These are phyloP conservation scores for Tubosaeta sp. DNA, from an alignment of 768 basidiomycete genomes.

Conservation along the genomic window DNA sequence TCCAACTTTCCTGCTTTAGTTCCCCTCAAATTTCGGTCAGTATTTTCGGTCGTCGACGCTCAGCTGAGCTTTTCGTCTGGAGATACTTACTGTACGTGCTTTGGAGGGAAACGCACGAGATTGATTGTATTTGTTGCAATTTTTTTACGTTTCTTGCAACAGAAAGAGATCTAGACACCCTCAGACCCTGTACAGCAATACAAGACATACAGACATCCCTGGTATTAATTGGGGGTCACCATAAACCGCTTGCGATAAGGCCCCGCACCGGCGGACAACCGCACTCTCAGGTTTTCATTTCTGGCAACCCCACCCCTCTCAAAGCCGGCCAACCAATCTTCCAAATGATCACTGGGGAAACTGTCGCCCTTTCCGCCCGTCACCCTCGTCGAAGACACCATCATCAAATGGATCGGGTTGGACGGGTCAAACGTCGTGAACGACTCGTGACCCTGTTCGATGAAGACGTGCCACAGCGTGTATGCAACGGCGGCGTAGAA, in stretches of 20 bases:
- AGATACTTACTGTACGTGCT: too few species aligned
- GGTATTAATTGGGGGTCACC: not conserved
- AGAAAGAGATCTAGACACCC: too few species aligned
- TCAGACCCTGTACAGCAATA: too few species aligned
- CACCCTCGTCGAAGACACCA: not conserved
- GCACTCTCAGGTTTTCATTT: not conserved
- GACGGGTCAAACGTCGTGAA: conserved; percentile 2
- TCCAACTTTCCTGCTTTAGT: too few species aligned
- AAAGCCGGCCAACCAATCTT: not conserved
- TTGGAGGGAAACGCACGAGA: too few species aligned
- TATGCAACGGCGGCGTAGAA: not conserved
- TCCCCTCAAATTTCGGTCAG: too few species aligned
- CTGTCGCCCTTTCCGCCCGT: not conserved
- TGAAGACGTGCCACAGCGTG: not conserved
- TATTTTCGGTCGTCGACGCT: too few species aligned
- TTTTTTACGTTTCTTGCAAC: too few species aligned
- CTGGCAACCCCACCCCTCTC: not conserved
- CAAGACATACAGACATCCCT: too few species aligned
- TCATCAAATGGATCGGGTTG: conserved; percentile 1
- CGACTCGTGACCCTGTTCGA: not conserved
- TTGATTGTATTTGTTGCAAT: too few species aligned
- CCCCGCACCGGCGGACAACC: not conserved
- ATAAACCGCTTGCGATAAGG: not conserved
- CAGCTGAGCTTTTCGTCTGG: too few species aligned
- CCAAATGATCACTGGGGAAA: not conserved